Conservation (phyloP, 305 asterid species). For the Solanum hybrid region DNA sequence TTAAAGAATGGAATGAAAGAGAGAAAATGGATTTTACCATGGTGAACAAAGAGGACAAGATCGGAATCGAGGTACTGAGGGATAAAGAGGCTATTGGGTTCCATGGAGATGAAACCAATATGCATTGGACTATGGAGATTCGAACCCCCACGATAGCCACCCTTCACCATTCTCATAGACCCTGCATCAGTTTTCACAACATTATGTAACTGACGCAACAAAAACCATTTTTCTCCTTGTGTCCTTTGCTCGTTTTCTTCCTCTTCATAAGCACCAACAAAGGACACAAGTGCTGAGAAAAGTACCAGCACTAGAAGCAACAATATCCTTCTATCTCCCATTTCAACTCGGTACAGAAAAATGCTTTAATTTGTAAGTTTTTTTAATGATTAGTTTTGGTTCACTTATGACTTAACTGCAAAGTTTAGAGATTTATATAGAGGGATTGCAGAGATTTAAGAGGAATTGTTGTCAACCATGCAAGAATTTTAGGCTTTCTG, state of each 20-base stretch:
- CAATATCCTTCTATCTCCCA: background rate
- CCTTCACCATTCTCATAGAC: slow-evolving; percentile 43
- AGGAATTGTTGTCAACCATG: background rate
- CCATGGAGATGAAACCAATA: slow-evolving; percentile 73
- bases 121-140: slow-evolving; percentile 20
- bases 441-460: background rate
- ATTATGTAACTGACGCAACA: background rate
- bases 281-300: background rate
- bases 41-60: slow-evolving; percentile 56
- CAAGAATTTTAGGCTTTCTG: background rate
- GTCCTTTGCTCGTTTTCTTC: background rate
- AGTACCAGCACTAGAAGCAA: background rate
- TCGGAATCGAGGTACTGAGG: slow-evolving; percentile 83
- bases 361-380: background rate
- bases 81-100: slow-evolving; percentile 53
- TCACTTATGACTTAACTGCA: background rate
- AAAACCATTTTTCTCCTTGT: background rate
- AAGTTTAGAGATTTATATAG: background rate
- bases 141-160: slow-evolving; percentile 20
- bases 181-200: slow-evolving; percentile 69
- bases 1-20: slow-evolving; percentile 32
- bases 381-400: background rate
- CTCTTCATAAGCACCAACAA: background rate
- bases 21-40: slow-evolving; percentile 23
- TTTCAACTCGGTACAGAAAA: background rate